Evolutionary conservation across 176 grass and related monocot genomes (phyloP), one percentile per base, ranked within the genome.

Genomic region (Dactylis glomerata): DNA sequence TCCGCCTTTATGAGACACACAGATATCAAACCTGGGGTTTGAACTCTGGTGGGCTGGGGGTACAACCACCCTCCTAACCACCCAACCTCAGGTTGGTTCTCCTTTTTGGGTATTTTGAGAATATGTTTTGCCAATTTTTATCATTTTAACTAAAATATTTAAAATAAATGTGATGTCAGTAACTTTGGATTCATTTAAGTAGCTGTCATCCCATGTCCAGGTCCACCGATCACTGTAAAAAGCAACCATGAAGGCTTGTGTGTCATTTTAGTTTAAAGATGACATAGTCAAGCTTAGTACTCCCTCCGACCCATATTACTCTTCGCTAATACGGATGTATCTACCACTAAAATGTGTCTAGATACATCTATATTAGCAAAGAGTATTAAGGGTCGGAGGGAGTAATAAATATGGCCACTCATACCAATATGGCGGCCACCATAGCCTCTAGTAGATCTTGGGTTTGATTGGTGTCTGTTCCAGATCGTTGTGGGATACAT

Each of bases 241-340:
- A 57, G 34, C 63, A 37, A 32, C 49, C 14, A 72, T 30, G 14
- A 79, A 62, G 6, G 22, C 59, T 44, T 84, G 13, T 65, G 44
- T 62, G 28, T 79, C 50, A 62, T 50, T 72, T 85, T 50, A 49
- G 51, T 86, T 1, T 59, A 79, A 52, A 65, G 59, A 68, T 20
- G 68, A 6, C 44, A 84, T 24, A 1, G n/a, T 85, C 42, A 37
- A 50, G 44, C 28, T 66, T 9, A 33, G 27, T 50, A 27, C n/a
- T n/a, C n/a, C n/a, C n/a, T n/a, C n/a, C n/a, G n/a, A n/a, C n/a
- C n/a, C n/a, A n/a, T n/a, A n/a, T n/a, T n/a, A n/a, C n/a, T n/a
- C n/a, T n/a, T n/a, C n/a, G n/a, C n/a, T n/a, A n/a, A n/a, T n/a
- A n/a, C n/a, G n/a, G n/a, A n/a, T n/a, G n/a, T n/a, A n/a, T n/a